These are phyloP conservation scores for Flaveria brownii DNA, from an alignment of 129 eudicot species.

Conservation along the genomic window DNA sequence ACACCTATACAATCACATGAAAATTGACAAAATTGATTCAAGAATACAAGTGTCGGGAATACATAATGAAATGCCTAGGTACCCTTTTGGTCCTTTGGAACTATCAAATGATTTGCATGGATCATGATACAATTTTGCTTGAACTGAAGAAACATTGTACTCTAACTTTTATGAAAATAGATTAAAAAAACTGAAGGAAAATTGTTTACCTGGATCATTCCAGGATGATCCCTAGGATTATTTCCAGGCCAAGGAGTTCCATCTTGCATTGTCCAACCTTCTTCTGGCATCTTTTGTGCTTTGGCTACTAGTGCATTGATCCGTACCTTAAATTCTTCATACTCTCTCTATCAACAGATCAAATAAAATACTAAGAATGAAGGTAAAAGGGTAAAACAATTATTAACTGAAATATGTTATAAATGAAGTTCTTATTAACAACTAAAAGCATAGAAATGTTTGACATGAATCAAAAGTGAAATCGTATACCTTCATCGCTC, in stretches of 20 bases:
- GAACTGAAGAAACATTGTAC: neutral
- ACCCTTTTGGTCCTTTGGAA: neutral
- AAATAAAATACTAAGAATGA: neutral
- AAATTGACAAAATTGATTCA: neutral
- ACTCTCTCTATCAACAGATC: constrained; percentile 48
- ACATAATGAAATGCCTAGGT: neutral
- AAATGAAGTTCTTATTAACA: neutral
- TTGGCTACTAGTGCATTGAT: constrained; percentile 53
- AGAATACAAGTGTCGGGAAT: neutral
- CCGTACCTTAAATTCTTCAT: constrained; percentile 57
- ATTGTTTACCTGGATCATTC: constrained; percentile 58
- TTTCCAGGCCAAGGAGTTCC: constrained; percentile 67
- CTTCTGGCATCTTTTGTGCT: constrained; percentile 64
- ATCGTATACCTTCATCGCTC: constrained; percentile 65
- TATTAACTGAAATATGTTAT: neutral
- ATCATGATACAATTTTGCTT: neutral
- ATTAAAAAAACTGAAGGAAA: neutral
- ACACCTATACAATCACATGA: constrained; percentile 42
- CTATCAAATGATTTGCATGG: neutral
- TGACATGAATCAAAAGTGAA: neutral
- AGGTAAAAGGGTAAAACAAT: neutral
- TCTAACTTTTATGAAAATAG: neutral
- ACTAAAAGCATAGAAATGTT: neutral
- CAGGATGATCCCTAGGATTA: constrained; percentile 66
- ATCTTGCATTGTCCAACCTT: constrained; percentile 63